phyloP scores from a whole-genome alignment of 2,329 filamentous ascomycete species.

The Trichoderma koningiopsis region DNA sequence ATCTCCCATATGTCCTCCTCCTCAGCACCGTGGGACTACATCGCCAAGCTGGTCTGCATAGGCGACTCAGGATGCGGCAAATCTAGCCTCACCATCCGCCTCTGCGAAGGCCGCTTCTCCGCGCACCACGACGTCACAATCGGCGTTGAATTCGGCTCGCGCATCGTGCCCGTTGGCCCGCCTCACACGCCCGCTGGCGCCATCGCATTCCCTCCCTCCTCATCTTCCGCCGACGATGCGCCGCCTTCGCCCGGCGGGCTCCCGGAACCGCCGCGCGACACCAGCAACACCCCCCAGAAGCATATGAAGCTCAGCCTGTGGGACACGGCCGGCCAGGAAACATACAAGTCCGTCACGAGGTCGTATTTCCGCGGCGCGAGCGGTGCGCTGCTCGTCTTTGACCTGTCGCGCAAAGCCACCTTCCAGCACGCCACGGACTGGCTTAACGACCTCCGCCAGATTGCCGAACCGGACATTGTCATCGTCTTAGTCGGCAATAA shows the following conservation, averaged over 20 bases:
- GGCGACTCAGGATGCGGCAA: constrained; percentile 97
- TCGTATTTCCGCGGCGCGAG: constrained; percentile 85
- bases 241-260: constrained; percentile 44
- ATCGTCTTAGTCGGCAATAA: constrained; percentile 97
- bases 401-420: constrained; percentile 82
- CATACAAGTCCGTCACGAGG: constrained; percentile 93
- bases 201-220: constrained; percentile 32
- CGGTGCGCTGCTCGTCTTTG: constrained; percentile 82
- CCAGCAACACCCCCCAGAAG: constrained; percentile 53
- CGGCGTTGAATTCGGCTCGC: constrained; percentile 92
- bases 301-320: constrained; percentile 94
- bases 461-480: constrained; percentile 93
- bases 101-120: constrained; percentile 95
- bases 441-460: constrained; percentile 90
- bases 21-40: constrained; percentile 87
- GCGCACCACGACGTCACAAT: constrained; percentile 96
- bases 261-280: constrained; percentile 54
- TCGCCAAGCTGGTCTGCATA: constrained; percentile 97
- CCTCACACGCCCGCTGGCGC: constrained; percentile 61
- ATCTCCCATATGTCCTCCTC: constrained; percentile 55
- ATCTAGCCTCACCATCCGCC: constrained; percentile 88
- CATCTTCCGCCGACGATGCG: constrained; percentile 30
- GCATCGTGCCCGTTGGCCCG: constrained; percentile 87
- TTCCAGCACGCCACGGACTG: constrained; percentile 89
- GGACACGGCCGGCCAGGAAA: constrained; percentile 97